Evolutionary conservation across 495 filamentous ascomycete species (phyloP).

Genomic region (Penicillium paradoxum): DNA sequence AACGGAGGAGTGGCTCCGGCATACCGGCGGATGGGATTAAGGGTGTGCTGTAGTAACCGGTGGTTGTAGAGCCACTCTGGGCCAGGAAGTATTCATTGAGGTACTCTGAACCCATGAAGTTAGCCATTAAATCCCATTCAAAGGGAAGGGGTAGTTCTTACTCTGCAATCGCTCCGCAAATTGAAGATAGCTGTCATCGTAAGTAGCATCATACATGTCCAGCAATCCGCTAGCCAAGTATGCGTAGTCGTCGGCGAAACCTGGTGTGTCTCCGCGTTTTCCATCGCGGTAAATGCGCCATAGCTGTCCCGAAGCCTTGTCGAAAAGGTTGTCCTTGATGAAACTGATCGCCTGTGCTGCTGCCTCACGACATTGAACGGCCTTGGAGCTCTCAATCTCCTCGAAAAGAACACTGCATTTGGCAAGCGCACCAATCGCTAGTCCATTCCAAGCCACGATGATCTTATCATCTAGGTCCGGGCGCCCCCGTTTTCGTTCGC

Average conservation of each 20-base stretch:
- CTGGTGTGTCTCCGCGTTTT: slow-evolving; percentile 58
- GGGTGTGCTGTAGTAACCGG: slow-evolving; percentile 86
- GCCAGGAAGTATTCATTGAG: slow-evolving; percentile 70
- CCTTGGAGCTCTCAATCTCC: slow-evolving; percentile 52
- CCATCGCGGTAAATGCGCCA: slow-evolving; percentile 76
- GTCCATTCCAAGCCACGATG: slow-evolving; percentile 80
- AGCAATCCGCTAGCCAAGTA: slow-evolving; percentile 80
- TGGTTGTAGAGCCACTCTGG: slow-evolving; percentile 33
- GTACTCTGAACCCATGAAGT: slow-evolving; percentile 42
- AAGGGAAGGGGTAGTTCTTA: slow-evolving; percentile 27
- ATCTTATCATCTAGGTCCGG: slow-evolving; percentile 92
- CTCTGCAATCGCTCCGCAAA: slow-evolving; percentile 83
- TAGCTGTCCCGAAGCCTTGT: slow-evolving; percentile 55
- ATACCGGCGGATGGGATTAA: slow-evolving; percentile 58
- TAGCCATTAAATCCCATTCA: slow-evolving; percentile 3
- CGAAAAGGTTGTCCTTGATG: slow-evolving; percentile 73
- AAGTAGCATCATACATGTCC: slow-evolving; percentile 83
- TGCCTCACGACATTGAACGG: slow-evolving; percentile 54
- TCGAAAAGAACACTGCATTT: slow-evolving; percentile 65
- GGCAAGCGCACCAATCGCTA: slow-evolving; percentile 79
- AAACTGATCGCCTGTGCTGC: slow-evolving; percentile 70
- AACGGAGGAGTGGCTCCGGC: slow-evolving; percentile 72
- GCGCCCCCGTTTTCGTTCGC: slow-evolving; percentile 68
- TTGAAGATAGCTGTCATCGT: slow-evolving; percentile 70
- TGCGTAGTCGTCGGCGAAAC: slow-evolving; percentile 94